Percentiles rank a stretch among this genome's conserved stretches.
These are phyloP conservation scores for Torulaspora franciscae DNA, from an alignment of 805 yeast species.

Conservation along the genomic window DNA sequence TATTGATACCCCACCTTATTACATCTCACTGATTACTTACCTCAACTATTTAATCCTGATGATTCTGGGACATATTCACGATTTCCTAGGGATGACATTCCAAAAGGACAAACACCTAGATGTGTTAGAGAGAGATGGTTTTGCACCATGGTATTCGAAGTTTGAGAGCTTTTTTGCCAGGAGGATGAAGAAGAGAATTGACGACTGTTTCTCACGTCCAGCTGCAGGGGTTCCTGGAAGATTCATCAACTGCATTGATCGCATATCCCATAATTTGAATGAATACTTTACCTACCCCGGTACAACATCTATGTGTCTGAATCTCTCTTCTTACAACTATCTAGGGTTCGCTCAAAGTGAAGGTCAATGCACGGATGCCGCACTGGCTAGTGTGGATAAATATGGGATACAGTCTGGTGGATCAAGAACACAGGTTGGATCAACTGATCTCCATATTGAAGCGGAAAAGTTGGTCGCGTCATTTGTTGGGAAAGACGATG, in stretches of 20 bases:
- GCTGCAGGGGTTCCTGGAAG: conserved; percentile 98
- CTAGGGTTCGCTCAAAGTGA: conserved; percentile 94
- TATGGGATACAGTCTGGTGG: conserved; percentile 79
- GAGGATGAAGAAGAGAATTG: conserved; percentile 82
- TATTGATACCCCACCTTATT: conserved; percentile 81
- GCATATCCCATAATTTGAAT: conserved; percentile 63
- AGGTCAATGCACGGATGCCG: conserved; percentile 82
- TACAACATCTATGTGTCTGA: conserved; percentile 68
- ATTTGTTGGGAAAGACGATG: conserved; percentile 86
- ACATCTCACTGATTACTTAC: conserved; percentile 74
- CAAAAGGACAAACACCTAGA: conserved; percentile 60
- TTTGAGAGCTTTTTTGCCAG: conserved; percentile 92
- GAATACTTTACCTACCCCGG: conserved; percentile 71
- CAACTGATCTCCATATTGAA: conserved; percentile 63
- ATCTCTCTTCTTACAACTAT: conserved; percentile 87
- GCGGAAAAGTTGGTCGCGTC: conserved; percentile 77
- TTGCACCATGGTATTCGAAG: conserved; percentile 93
- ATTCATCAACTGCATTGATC: conserved; percentile 72
- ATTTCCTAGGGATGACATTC: conserved; percentile 75
- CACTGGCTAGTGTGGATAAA: conserved; percentile 55
- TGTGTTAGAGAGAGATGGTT: conserved; percentile 74
- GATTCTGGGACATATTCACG: conserved; percentile 85
- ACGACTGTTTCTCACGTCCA: conserved; percentile 93
- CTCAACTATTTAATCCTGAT: conserved; percentile 78
- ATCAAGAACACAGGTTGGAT: conserved; percentile 69